Evolutionary conservation across 805 yeast genomes (phyloP), one percentile per base, ranked within the genome.

Genomic region (Candida awuae): DNA sequence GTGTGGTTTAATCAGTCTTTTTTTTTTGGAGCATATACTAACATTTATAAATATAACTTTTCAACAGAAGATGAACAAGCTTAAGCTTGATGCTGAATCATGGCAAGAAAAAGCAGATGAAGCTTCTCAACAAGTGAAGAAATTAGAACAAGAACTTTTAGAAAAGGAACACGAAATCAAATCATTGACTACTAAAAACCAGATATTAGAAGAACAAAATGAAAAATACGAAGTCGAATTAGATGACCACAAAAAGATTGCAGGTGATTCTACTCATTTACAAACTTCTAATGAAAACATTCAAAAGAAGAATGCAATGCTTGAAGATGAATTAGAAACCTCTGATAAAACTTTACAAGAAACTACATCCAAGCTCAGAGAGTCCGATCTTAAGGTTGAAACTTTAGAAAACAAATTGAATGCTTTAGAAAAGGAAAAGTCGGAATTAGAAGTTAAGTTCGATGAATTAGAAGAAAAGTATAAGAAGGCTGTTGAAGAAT

Each of bases 71-170:
- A 71, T 87, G 69, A 80, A 70, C 73, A 79, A 79, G 66, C 78
- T 92, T 65, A 88, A 90, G 68, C 71, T 84, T 56, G 97, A 92
- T 62, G 90, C 95, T 51, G 98, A 92, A 70, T 71, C 81, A 55
- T 94, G 98, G 86, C 96, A 90, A 71, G 96, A 86, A 63, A 85
- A 87, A 71, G 80, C 92, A 45, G 98, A 92, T 58, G 95, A 84
- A 55, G 75, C 84, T 55, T 66, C 78, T 45, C 77, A 72, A 48
- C 80, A 79, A 62, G 77, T 84, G 68, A 92, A 88, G 73, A 81
- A 73, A 59, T 73, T 90, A 63, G 97, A 90, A 66, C 97, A 90
- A 68, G 95, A 86, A 58, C 74, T 75, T 59, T 70, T 84, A 51
- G 90, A 85, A 52, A 88, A 88, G 70, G 98, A 92, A 63, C 90